Evolutionary conservation across 495 filamentous ascomycete genomes (phyloP), one percentile per base, ranked within the genome.

Genomic region (Recurvomyces mirabilis): DNA sequence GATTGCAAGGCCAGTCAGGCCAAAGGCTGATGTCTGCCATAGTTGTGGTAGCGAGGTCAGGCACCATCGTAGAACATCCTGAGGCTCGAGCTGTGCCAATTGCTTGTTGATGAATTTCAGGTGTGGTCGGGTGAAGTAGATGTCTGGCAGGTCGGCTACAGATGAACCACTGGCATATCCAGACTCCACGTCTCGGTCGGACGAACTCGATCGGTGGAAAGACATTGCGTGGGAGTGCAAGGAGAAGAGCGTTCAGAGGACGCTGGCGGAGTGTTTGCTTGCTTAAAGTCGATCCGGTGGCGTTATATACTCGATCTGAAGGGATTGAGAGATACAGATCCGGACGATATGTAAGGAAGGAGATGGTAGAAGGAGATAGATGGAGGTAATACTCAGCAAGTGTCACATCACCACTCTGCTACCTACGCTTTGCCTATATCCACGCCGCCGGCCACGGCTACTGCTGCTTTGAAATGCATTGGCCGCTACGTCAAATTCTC

Each of bases 1-100:
- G 45, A 88, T 95, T 37, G 82, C 91, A 19, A 98, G 78, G 37
- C 91, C 91, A 5, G 88, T 93, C 31, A 96, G 70, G 31, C 91
- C 91, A 54, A 98, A 95, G 29, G 91, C 89, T n/a, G 91, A 96
- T 33, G 87, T 88, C 67, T 98, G 91, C 68, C 80, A 96, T 11
- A 98, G 80, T 55, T 78, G 77, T 43, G 91, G 93, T 55, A 98
- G 79, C 43, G 88, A 82, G 38, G 80, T 81, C 59, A 87, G 79
- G 71, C 81, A 87, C 86, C 93, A 95, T 68, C 74, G 79, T 43
- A 98, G 72, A 57, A 96, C 81, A 53, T 93, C 89, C 69, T 80
- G 68, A 47, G 81, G 81, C 51, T 85, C 75, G 56, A 94, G 82
- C 53, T 76, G 77, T 56, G 87, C 79, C 49, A 98, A 67, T 58